phyloP scores from a whole-genome alignment of 768 basidiomycete genomes.

The Collybia sordida region DNA sequence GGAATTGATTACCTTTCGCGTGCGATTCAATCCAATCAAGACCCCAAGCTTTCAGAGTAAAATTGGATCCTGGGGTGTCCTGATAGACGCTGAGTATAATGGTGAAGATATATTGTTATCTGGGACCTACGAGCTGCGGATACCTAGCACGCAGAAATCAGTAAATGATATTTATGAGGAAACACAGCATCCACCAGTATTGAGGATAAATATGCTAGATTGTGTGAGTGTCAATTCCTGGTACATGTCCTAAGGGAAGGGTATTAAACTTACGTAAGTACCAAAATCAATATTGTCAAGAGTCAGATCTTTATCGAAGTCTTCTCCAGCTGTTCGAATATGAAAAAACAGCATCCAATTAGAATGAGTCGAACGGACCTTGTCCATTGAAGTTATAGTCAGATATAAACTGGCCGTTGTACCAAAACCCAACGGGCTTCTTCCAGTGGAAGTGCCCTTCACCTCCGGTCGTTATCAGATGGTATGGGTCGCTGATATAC shows the following conservation, averaged over 20 bases:
- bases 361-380: constrained; percentile 25
- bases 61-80: constrained; percentile 50
- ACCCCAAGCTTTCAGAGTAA: constrained; percentile 50
- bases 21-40: constrained; percentile 60
- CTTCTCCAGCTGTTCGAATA: constrained; percentile 46
- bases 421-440: constrained; percentile 40
- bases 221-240: constrained; percentile 21
- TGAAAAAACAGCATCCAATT: background rate
- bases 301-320: constrained; percentile 47
- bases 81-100: constrained; percentile 11
- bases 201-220: constrained; percentile 44
- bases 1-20: constrained; percentile 32
- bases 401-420: constrained; percentile 39
- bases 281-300: constrained; percentile 57
- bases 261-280: constrained; percentile 40
- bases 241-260: constrained; percentile 2
- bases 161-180: background rate
- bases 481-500: constrained; percentile 43
- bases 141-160: constrained; percentile 26
- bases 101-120: background rate
- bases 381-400: constrained; percentile 61
- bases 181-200: constrained; percentile 28
- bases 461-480: constrained; percentile 55
- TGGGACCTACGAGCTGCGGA: constrained; percentile 27
- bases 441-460: constrained; percentile 58